Evolutionary conservation across 257 asterid genomes (phyloP).

Genomic region (Solanum appendiculatum): DNA sequence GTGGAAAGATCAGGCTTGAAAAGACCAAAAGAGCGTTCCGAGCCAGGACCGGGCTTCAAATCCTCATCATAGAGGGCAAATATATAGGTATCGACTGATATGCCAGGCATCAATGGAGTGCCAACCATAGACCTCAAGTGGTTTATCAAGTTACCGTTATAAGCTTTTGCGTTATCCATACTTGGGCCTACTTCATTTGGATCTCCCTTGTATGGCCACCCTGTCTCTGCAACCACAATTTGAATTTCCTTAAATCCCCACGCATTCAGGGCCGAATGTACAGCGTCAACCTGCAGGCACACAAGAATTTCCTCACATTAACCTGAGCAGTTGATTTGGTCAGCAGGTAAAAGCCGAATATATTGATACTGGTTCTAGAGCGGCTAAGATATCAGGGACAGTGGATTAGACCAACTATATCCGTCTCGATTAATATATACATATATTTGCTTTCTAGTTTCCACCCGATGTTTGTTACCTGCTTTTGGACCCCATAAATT

Average conservation of each 20-base stretch:
- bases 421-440: neutral
- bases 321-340: neutral
- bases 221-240: conserved; percentile 97
- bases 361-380: neutral
- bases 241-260: conserved; percentile 74
- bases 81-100: conserved; percentile 80
- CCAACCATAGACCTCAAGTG: conserved; percentile 83
- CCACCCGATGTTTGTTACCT: neutral
- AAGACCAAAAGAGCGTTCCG: conserved; percentile 81
- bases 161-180: conserved; percentile 78
- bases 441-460: neutral
- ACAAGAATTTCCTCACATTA: neutral
- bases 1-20: conserved; percentile 61
- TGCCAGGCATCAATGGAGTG: conserved; percentile 96
- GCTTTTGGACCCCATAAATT: neutral
- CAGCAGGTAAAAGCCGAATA: neutral
- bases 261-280: conserved; percentile 70
- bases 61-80: conserved; percentile 94
- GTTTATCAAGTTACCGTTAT: conserved; percentile 76
- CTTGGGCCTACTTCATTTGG: conserved; percentile 73
- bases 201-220: conserved; percentile 99
- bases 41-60: conserved; percentile 77
- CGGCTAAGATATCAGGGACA: neutral
- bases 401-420: neutral
- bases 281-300: conserved; percentile 65